Evolutionary conservation across 306 rosid genomes (phyloP).

Genomic region (Pyrus bretschneideri): DNA sequence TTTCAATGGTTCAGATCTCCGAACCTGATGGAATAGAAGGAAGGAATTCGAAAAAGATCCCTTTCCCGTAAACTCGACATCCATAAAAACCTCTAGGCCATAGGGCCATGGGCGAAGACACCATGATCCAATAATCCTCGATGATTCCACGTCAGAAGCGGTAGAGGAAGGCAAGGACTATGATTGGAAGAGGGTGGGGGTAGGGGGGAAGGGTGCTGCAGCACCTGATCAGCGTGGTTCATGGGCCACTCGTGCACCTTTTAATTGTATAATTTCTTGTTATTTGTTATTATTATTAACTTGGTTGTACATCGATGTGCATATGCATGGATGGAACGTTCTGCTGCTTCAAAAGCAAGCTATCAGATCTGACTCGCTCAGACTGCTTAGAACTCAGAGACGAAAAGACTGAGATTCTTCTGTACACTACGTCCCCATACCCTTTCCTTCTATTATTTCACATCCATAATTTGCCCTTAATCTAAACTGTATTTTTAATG

Average conservation of each 20-base stretch:
- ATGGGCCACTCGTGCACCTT: constrained; percentile 43
- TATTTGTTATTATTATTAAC: neutral
- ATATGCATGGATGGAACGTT: constrained; percentile 67
- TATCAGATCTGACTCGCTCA: constrained; percentile 28
- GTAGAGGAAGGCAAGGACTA: neutral
- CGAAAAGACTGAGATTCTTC: constrained; percentile 28
- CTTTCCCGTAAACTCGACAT: too few relatives aligned
- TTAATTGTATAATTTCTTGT: constrained; percentile 3
- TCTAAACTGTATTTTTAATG: neutral
- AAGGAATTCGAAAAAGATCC: too few relatives aligned
- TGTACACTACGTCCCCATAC: constrained; percentile 23
- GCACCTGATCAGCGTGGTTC: constrained; percentile 46
- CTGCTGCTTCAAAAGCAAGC: constrained; percentile 29
- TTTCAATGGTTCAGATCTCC: too few relatives aligned
- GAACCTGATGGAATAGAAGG: too few relatives aligned
- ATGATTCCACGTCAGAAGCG: neutral
- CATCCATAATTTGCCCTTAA: neutral
- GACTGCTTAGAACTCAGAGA: neutral
- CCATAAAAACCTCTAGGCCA: neutral
- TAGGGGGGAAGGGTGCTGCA: constrained; percentile 9
- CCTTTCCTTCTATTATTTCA: neutral
- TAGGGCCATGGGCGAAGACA: neutral
- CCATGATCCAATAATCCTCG: constrained; percentile 14
- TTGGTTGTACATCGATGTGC: neutral
- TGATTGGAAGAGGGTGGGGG: neutral